Percentiles rank a stretch among this genome's conserved stretches.
Conservation (phyloP, 495 filamentous ascomycete genomes). For the Glutinoglossum americanum region DNA sequence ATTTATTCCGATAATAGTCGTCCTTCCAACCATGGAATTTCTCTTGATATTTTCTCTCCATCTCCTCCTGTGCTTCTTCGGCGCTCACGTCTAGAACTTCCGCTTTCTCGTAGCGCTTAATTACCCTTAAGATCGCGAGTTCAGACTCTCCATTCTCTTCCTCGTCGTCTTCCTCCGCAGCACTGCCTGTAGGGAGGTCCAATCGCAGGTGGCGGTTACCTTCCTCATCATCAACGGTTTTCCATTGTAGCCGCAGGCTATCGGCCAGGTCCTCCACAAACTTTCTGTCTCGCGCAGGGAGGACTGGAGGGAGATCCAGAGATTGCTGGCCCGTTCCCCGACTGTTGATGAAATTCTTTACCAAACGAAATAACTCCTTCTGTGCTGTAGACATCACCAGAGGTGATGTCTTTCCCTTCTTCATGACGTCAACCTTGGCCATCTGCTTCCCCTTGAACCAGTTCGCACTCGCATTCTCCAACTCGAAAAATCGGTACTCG, state of each 20-base stretch:
- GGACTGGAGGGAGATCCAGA: conserved; percentile 48
- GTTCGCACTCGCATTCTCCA: conserved; percentile 63
- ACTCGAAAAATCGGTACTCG: conserved; percentile 80
- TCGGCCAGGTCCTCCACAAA: conserved; percentile 80
- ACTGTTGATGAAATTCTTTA: conserved; percentile 61
- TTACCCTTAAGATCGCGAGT: conserved; percentile 58
- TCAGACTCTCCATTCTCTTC: conserved; percentile 63
- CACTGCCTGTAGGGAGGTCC: conserved; percentile 34
- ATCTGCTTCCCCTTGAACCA: conserved; percentile 80
- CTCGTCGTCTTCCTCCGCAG: conserved; percentile 26
- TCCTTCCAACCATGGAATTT: conserved; percentile 86
- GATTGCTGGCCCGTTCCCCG: conserved; percentile 19
- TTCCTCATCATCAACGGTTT: conserved; percentile 53
- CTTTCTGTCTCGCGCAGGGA: conserved; percentile 72
- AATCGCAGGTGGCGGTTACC: conserved; percentile 64
- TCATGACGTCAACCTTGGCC: conserved; percentile 35
- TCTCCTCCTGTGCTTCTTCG: conserved; percentile 52
- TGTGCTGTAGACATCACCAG: conserved; percentile 63
- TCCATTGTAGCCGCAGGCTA: conserved; percentile 61
- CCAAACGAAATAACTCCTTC: conserved; percentile 55
- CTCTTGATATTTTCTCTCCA: conserved; percentile 63
- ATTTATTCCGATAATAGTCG: conserved; percentile 76
- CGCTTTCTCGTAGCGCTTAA: conserved; percentile 78
- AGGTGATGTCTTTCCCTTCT: conserved; percentile 38
- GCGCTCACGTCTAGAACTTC: conserved; percentile 59